These are phyloP conservation scores for Suillus cothurnatus DNA, from an alignment of 768 basidiomycete species.

Conservation along the genomic window DNA sequence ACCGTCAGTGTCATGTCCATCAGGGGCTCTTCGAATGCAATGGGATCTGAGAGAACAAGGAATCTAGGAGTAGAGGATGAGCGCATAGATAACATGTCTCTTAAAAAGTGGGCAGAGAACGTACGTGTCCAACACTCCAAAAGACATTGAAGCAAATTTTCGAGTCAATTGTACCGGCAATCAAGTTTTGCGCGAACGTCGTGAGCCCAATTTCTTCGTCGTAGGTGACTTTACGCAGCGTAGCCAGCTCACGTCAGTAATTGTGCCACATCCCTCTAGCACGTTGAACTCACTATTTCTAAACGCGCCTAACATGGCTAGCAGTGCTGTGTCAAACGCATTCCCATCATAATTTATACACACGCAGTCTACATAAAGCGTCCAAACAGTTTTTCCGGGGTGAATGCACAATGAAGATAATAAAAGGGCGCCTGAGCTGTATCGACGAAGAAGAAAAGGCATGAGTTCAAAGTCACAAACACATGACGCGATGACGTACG, in stretches of 20 bases:
- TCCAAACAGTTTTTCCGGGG: constrained; percentile 82
- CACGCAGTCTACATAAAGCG: constrained; percentile 91
- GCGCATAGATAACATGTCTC: not conserved
- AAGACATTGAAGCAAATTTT: not conserved
- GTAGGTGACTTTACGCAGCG: constrained; percentile 66
- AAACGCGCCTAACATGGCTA: constrained; percentile 87
- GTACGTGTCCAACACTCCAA: constrained; percentile 6
- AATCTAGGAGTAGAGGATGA: constrained; percentile 24
- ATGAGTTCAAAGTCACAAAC: constrained; percentile 3
- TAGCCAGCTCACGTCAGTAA: constrained; percentile 46
- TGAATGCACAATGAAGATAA: constrained; percentile 77
- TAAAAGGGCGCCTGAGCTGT: constrained; percentile 67
- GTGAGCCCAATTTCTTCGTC: constrained; percentile 65
- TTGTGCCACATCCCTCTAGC: not conserved
- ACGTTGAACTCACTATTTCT: constrained; percentile 65
- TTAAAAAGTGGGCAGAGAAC: not conserved
- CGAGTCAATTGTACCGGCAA: constrained; percentile 44
- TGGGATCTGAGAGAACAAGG: constrained; percentile 78
- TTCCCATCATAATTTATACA: constrained; percentile 99
- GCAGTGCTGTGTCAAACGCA: constrained; percentile 84
- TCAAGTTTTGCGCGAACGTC: constrained; percentile 46
- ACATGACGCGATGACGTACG: constrained; percentile 49
- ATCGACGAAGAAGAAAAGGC: not conserved
- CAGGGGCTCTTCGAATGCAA: constrained; percentile 88
- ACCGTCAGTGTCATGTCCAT: constrained; percentile 73